phyloP scores from a whole-genome alignment of 495 filamentous ascomycete genomes.

The Venustampulla echinocandica region DNA sequence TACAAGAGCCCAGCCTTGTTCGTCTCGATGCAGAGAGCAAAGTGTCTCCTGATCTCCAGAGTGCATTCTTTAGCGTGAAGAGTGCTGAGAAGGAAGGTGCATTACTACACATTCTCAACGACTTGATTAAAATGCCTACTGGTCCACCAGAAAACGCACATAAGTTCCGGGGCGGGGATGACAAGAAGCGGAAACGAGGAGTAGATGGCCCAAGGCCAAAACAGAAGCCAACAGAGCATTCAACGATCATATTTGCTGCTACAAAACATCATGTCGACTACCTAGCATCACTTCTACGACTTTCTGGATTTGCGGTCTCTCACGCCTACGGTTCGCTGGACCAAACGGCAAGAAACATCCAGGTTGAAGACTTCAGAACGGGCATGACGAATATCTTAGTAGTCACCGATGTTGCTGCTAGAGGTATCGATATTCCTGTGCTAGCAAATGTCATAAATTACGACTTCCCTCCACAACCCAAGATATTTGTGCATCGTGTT shows the following conservation, averaged over 20 bases:
- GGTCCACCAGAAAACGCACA: conserved; percentile 52
- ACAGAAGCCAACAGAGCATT: conserved; percentile 63
- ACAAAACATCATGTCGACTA: conserved; percentile 99
- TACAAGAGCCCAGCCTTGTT: conserved; percentile 81
- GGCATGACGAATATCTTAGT: conserved; percentile 85
- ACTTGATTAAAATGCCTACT: conserved; percentile 87
- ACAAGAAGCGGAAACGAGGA: conserved; percentile 64
- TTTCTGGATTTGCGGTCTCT: conserved; percentile 78
- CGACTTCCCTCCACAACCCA: conserved; percentile 93
- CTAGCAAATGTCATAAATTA: conserved; percentile 98
- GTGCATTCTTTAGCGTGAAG: conserved; percentile 89
- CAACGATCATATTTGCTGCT: conserved; percentile 87
- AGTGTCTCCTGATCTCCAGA: conserved; percentile 86
- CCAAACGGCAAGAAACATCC: conserved; percentile 81
- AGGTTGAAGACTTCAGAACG: conserved; percentile 78
- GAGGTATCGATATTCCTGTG: conserved; percentile 95
- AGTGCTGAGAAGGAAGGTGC: conserved; percentile 88
- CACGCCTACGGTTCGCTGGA: conserved; percentile 91
- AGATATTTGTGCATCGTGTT: conserved; percentile 93
- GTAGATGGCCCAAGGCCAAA: conserved; percentile 34
- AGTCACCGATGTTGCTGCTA: conserved; percentile 94
- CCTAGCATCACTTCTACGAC: conserved; percentile 58
- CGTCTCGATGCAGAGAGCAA: conserved; percentile 91
- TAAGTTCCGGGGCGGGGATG: conserved; percentile 39
- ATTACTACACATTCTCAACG: conserved; percentile 76